phyloP scores from a whole-genome alignment of 1,284 basidiomycete species.

The Sanghuangporus baumii region DNA sequence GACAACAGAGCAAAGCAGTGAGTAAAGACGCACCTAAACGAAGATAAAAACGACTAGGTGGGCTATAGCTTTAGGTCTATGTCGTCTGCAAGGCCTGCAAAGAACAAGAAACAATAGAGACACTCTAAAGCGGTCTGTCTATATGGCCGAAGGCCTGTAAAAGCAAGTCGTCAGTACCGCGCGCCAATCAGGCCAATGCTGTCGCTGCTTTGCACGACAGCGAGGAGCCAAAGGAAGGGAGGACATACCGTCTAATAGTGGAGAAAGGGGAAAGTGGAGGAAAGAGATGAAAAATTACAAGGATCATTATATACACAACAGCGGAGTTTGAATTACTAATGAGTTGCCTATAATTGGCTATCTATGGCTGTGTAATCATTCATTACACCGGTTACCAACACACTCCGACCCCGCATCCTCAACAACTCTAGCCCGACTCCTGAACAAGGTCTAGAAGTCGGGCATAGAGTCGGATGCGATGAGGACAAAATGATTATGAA shows the following conservation, averaged over 20 bases:
- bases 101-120: conserved; percentile 16
- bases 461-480: not conserved
- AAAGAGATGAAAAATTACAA: conserved; percentile 10
- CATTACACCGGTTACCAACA: not conserved
- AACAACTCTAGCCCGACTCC: not conserved
- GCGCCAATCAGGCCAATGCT: not conserved
- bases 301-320: conserved; percentile 5
- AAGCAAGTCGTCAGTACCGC: not conserved
- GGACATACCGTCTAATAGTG: conserved; percentile 16
- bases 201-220: not conserved
- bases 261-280: conserved; percentile 10
- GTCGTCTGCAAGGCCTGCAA: conserved; percentile 17
- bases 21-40: conserved; percentile 35
- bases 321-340: conserved; percentile 13
- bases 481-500: not conserved
- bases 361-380: conserved; percentile 1
- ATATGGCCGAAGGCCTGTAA: conserved; percentile 14
- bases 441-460: not conserved
- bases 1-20: conserved; percentile 1
- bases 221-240: not conserved
- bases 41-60: conserved; percentile 27
- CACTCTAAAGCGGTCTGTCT: conserved; percentile 17
- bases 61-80: conserved; percentile 17
- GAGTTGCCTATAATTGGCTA: conserved; percentile 1
- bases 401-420: not conserved